phyloP scores from a whole-genome alignment of 768 basidiomycete species.

The Cystoderma amianthinum region DNA sequence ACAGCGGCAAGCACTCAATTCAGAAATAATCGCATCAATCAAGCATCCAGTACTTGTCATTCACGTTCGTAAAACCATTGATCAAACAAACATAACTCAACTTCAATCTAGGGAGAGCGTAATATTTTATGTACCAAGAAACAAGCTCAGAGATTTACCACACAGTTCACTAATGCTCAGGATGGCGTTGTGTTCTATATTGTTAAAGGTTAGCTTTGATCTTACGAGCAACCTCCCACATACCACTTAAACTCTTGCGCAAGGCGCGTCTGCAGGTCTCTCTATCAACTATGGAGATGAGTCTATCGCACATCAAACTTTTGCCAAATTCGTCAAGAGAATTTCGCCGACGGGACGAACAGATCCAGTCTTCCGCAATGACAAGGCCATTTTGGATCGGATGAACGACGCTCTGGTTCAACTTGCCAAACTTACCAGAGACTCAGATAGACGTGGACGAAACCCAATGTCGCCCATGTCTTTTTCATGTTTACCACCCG shows the following conservation, averaged over 20 bases:
- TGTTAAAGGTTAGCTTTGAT: slow-evolving; percentile 47
- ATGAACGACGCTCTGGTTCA: slow-evolving; percentile 47
- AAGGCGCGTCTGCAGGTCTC: slow-evolving; percentile 51
- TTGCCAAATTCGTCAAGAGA: slow-evolving; percentile 56
- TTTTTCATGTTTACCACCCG: slow-evolving; percentile 55
- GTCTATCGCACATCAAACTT: slow-evolving; percentile 58
- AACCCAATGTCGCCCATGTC: slow-evolving; percentile 59
- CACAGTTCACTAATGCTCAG: slow-evolving; percentile 40
- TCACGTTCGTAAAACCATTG: slow-evolving; percentile 35
- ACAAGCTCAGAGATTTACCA: slow-evolving; percentile 48
- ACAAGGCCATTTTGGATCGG: slow-evolving; percentile 38
- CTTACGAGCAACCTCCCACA: not conserved
- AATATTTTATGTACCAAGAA: slow-evolving; percentile 46
- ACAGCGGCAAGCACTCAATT: slow-evolving; percentile 49
- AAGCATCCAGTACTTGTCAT: slow-evolving; percentile 62
- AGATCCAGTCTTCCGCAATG: slow-evolving; percentile 25
- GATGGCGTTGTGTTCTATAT: slow-evolving; percentile 46
- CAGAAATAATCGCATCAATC: slow-evolving; percentile 42
- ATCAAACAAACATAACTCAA: not conserved
- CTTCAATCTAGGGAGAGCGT: slow-evolving; percentile 46
- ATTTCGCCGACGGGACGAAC: slow-evolving; percentile 41
- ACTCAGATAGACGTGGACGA: slow-evolving; percentile 36
- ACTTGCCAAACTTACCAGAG: slow-evolving; percentile 44
- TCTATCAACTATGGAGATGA: slow-evolving; percentile 48
- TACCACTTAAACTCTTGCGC: not conserved